These are phyloP conservation scores for maize (Zea mays) DNA, from an alignment of 176 grass and related monocot genomes.

Conservation along the genomic window DNA sequence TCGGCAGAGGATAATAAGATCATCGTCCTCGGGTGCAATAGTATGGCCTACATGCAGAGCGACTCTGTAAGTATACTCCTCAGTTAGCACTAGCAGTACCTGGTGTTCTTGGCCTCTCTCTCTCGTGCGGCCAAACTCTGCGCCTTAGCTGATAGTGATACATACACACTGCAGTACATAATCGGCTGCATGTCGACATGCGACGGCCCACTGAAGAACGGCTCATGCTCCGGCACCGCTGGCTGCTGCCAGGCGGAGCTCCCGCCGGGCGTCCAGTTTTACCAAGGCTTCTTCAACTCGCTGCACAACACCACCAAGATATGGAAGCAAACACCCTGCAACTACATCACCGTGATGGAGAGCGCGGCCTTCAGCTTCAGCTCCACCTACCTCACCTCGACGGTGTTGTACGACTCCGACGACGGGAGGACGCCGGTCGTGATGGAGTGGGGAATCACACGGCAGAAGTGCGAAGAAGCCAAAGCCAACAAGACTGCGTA, in stretches of 20 bases:
- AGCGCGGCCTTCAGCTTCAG: background rate
- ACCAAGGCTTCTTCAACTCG: background rate
- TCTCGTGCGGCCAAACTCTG: no score
- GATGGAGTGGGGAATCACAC: background rate
- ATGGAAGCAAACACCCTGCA: background rate
- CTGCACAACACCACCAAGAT: background rate
- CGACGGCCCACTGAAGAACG: background rate
- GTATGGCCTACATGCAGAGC: background rate
- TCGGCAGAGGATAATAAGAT: background rate
- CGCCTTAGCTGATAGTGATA: no score
- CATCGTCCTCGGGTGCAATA: background rate
- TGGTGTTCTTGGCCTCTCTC: background rate
- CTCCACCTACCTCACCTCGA: background rate
- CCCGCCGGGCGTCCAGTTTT: background rate
- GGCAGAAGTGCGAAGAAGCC: background rate
- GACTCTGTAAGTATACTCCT: background rate
- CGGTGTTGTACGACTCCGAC: background rate
- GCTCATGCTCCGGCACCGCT: background rate
- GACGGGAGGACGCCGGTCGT: background rate
- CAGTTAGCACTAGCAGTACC: no score
- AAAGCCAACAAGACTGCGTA: background rate
- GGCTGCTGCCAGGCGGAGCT: constrained; percentile 1
- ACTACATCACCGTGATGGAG: constrained; percentile 5
- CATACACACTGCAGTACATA: background rate
- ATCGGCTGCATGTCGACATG: background rate